phyloP scores from a whole-genome alignment of 306 rosid genomes.

The Albizia julibrissin region DNA sequence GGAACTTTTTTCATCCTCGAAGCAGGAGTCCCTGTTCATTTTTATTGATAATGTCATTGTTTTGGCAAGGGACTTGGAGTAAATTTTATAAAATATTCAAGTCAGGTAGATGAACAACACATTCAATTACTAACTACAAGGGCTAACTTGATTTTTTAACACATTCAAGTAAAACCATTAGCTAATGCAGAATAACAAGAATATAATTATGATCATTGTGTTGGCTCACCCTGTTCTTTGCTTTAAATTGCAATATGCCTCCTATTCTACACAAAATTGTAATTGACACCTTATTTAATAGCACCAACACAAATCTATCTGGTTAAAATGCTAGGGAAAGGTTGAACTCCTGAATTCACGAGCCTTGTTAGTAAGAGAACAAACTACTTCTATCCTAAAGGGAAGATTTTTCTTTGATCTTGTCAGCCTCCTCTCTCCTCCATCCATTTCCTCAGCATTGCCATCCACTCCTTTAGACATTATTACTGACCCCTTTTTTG shows the following conservation, averaged over 20 bases:
- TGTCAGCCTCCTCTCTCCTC: background rate
- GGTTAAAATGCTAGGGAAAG: background rate
- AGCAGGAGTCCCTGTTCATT: constrained; percentile 88
- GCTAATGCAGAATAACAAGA: background rate
- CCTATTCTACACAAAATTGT: background rate
- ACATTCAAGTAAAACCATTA: background rate
- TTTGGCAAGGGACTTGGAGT: background rate
- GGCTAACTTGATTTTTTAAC: background rate
- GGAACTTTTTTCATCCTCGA: constrained; percentile 98
- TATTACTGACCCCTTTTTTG: background rate
- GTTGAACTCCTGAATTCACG: background rate
- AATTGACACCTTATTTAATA: background rate
- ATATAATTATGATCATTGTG: background rate
- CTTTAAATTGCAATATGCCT: background rate
- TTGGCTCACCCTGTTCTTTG: background rate
- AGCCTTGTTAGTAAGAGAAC: background rate
- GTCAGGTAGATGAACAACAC: background rate
- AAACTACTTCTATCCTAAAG: background rate
- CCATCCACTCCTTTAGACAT: background rate
- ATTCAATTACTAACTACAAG: background rate
- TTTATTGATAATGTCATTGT: constrained; percentile 10
- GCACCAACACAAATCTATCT: background rate
- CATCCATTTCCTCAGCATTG: background rate
- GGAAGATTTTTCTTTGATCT: background rate
- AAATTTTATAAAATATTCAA: background rate